Evolutionary conservation across 352 stramenopile species (phyloP), one percentile per base, ranked within the genome.

Genomic region (Pythium aquatile): DNA sequence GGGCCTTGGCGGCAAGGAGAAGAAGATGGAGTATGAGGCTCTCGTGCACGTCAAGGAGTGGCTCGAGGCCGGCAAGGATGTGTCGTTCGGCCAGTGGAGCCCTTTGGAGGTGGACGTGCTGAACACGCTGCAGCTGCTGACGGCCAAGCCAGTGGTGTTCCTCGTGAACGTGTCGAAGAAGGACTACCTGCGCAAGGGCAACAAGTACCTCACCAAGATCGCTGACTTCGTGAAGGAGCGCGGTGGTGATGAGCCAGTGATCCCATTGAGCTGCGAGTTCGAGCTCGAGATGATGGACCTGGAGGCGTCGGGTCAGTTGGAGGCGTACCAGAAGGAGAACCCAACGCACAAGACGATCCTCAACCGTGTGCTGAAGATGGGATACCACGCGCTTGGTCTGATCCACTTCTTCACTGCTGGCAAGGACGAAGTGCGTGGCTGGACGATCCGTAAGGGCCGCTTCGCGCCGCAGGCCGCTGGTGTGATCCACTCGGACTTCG

Each of bases 401-500:
- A 97, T 99, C 73, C 96, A 99, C 72, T 99, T 98, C 82, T 99
- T 99, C 85, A 99, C 98, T 28, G 91, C 94, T 30, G 98, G 98
- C 54, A 94, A 97, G 66, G 98, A 99, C 64, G 98, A 99, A 84
- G 97, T 99, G 33, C 86, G 97, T 58, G 96, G 96, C 47, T 99
- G 98, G 98, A 99, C 97, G 16, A 99, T 99, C 62, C 97, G 98
- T 67, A 97, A 98, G 80, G 97, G 97, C 48, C 95, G 91, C 56
- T 57, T 97, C 68, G 97, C 97, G 80, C 97, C 97, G 10, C 96
- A 99, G 77, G 97, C 97, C 55, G 98, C 98, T 44, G 97, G 97
- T 74, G 95, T 98, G 10, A 99, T 99, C 83, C 98, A 99, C 83
- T 96, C 93, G 42, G 98, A 99, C 78, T 99, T 99, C 69, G 98